Percentiles rank a stretch among this genome's conserved stretches.
These are phyloP conservation scores for Shiraia bambusicola DNA, from an alignment of 2,329 filamentous ascomycete genomes.

Conservation along the genomic window DNA sequence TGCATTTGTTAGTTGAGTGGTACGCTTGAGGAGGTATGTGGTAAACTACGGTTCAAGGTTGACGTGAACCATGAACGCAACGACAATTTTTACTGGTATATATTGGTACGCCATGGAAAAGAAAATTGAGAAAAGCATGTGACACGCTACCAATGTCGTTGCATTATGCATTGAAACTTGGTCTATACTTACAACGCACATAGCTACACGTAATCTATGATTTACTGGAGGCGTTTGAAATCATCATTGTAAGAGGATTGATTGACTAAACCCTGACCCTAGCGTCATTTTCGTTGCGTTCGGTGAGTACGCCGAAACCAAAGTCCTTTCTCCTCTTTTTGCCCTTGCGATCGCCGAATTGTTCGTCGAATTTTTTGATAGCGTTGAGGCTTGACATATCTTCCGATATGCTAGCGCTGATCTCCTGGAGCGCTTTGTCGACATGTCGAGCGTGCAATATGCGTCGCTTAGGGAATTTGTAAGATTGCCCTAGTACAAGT, in stretches of 20 bases:
- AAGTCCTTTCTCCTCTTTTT: slow-evolving; percentile 62
- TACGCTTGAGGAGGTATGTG: too few relatives aligned
- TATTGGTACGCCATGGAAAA: too few relatives aligned
- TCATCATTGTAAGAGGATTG: neutral
- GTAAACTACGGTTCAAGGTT: too few relatives aligned
- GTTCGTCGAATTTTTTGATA: slow-evolving; percentile 93
- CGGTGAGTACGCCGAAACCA: slow-evolving; percentile 49
- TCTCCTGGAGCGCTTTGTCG: slow-evolving; percentile 80
- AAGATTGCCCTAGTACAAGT: slow-evolving; percentile 39
- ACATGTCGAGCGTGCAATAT: slow-evolving; percentile 72
- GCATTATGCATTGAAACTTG: too few relatives aligned
- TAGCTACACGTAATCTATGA: neutral
- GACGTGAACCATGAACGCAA: too few relatives aligned
- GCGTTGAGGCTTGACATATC: slow-evolving; percentile 85
- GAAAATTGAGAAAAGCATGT: too few relatives aligned
- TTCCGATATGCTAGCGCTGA: slow-evolving; percentile 88
- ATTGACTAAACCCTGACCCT: slow-evolving; percentile 30
- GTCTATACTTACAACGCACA: neutral
- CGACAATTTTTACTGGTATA: too few relatives aligned
- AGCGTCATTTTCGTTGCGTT: slow-evolving; percentile 32
- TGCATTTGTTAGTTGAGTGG: too few relatives aligned
- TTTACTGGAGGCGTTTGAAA: neutral
- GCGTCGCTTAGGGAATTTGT: slow-evolving; percentile 69
- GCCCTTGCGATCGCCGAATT: slow-evolving; percentile 80
- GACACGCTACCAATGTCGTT: too few relatives aligned